phyloP scores from a whole-genome alignment of 768 basidiomycete species.

The Mycena epipterygia region DNA sequence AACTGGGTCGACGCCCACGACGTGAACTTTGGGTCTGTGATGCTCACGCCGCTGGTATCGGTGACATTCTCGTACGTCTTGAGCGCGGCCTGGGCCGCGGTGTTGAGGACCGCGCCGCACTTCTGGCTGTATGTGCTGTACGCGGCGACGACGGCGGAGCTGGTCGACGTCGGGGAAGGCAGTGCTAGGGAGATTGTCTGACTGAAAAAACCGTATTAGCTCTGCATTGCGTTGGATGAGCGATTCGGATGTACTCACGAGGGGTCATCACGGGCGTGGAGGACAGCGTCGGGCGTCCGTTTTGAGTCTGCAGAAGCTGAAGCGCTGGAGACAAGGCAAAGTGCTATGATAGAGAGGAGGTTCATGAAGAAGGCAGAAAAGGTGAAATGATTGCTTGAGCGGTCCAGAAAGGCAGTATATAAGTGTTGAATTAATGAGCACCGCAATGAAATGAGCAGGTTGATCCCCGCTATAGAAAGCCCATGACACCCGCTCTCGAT shows the following conservation, averaged over 20 bases:
- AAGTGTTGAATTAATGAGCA: no score
- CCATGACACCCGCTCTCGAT: no score
- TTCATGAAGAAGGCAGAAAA: background rate
- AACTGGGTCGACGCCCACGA: background rate
- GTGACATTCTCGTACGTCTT: background rate
- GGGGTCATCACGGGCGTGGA: background rate
- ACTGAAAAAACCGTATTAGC: background rate
- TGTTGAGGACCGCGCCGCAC: background rate
- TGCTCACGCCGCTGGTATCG: background rate
- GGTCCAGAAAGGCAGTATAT: background rate
- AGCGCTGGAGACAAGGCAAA: background rate
- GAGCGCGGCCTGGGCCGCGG: background rate
- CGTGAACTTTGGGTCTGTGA: background rate
- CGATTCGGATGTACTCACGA: background rate
- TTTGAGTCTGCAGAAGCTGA: background rate
- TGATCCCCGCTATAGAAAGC: no score
- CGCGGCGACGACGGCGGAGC: background rate
- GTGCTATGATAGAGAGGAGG: background rate
- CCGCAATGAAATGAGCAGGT: no score
- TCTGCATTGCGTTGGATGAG: no score
- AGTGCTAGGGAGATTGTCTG: background rate
- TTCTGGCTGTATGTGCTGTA: constrained; percentile 5
- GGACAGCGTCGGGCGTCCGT: background rate
- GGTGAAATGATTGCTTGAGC: background rate
- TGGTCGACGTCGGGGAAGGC: background rate